These are phyloP conservation scores for Coriaria nepalensis DNA, from an alignment of 306 rosid genomes.

Conservation along the genomic window DNA sequence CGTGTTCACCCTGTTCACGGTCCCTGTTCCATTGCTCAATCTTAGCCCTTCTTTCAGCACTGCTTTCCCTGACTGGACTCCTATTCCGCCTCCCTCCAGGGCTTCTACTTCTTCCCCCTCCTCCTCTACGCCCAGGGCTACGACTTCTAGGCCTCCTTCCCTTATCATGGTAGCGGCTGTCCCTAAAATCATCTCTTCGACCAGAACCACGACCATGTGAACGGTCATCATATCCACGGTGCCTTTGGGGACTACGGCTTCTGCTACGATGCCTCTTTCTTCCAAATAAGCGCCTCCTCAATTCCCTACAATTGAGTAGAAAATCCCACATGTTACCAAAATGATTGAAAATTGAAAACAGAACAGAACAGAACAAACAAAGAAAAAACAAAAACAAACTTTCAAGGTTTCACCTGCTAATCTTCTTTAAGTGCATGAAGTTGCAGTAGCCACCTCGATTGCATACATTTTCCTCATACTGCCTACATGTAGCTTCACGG, in stretches of 20 bases:
- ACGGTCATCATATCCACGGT: slow-evolving; percentile 61
- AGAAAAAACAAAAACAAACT: neutral
- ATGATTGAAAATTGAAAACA: neutral
- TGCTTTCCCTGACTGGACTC: slow-evolving; percentile 71
- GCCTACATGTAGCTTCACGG: slow-evolving; percentile 99
- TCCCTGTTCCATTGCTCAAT: slow-evolving; percentile 97
- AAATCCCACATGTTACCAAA: neutral
- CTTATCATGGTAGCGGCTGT: slow-evolving; percentile 50
- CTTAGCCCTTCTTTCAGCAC: slow-evolving; percentile 88
- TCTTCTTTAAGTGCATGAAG: slow-evolving; percentile 95
- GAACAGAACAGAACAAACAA: neutral
- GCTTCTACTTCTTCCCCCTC: slow-evolving; percentile 77
- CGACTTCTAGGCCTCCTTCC: slow-evolving; percentile 77
- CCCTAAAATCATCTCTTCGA: slow-evolving; percentile 69
- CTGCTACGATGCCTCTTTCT: slow-evolving; percentile 67
- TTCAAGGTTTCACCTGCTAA: slow-evolving; percentile 47
- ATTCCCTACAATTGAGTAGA: slow-evolving; percentile 44
- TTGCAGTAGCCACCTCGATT: slow-evolving; percentile 98
- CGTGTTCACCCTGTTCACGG: slow-evolving; percentile 43
- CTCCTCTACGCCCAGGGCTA: slow-evolving; percentile 68
- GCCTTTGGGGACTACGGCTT: slow-evolving; percentile 80
- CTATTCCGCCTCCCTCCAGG: slow-evolving; percentile 62
- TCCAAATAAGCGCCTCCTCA: slow-evolving; percentile 76
- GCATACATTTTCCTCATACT: slow-evolving; percentile 97
- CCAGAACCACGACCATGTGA: slow-evolving; percentile 46